A percentile compares a stretch with the other conserved stretches of the same genome.
phyloP scores from a whole-genome alignment of 2,329 filamentous ascomycete species.

The Neoarthrinium moseri region DNA sequence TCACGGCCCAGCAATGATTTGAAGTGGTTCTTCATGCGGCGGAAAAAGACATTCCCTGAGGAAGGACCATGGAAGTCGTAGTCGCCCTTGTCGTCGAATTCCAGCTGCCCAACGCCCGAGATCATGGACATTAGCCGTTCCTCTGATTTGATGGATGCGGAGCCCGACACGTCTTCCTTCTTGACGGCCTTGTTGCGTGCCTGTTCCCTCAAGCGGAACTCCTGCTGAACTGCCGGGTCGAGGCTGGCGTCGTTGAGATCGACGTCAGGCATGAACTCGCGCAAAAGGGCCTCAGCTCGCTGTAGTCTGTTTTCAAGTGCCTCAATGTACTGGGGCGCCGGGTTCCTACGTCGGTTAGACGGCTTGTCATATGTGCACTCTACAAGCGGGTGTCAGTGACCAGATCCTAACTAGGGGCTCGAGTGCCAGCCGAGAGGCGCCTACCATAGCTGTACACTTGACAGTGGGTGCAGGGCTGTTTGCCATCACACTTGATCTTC shows the following conservation, averaged over 20 bases:
- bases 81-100: conserved; percentile 85
- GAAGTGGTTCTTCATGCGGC: conserved; percentile 84
- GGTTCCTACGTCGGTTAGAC: conserved; percentile 86
- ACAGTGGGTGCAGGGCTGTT: conserved; percentile 90
- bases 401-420: neutral
- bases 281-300: conserved; percentile 77
- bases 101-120: conserved; percentile 84
- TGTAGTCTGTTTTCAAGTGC: conserved; percentile 80
- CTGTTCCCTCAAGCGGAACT: conserved; percentile 57
- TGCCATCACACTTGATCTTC: conserved; percentile 86
- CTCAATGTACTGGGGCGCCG: conserved; percentile 90
- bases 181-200: conserved; percentile 44
- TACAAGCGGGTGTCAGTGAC: conserved; percentile 31
- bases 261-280: conserved; percentile 77
- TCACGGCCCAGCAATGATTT: conserved; percentile 70
- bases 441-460: conserved; percentile 97
- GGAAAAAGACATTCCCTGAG: conserved; percentile 85
- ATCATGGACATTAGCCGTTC: conserved; percentile 91
- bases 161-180: conserved; percentile 32
- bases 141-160: conserved; percentile 53
- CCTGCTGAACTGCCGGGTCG: conserved; percentile 73
- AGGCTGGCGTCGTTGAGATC: conserved; percentile 83
- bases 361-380: conserved; percentile 96
- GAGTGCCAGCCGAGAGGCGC: conserved; percentile 20
- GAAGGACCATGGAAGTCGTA: conserved; percentile 96